phyloP scores from a whole-genome alignment of 2,329 filamentous ascomycete genomes.

The Gyromitra esculenta region DNA sequence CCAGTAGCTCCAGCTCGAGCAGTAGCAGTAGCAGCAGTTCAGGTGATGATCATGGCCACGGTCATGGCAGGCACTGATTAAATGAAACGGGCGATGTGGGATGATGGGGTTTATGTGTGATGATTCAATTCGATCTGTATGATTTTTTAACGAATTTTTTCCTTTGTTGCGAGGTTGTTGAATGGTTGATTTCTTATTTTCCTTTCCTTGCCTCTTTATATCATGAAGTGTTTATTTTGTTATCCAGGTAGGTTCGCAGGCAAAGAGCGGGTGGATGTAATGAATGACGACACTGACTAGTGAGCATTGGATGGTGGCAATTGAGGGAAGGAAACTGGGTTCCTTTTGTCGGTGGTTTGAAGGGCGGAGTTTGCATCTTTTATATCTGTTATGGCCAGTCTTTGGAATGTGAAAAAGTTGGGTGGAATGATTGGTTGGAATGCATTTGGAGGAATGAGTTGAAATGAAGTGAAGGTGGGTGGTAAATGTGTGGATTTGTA shows the following conservation, averaged over 20 bases:
- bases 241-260: conserved; percentile 23
- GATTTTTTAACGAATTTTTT: conserved; percentile 49
- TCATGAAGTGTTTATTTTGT: conserved; percentile 33
- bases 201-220: conserved; percentile 24
- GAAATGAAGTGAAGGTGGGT: background rate
- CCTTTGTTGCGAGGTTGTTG: conserved; percentile 26
- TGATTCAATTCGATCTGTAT: conserved; percentile 50
- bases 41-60: conserved; percentile 23
- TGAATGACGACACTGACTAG: conserved; percentile 35
- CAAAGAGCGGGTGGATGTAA: conserved; percentile 44
- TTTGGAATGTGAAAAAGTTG: conserved; percentile 41
- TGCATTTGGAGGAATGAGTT: conserved; percentile 19
- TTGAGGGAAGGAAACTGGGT: conserved; percentile 4
- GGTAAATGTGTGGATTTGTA: conserved; percentile 43
- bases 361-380: conserved; percentile 44
- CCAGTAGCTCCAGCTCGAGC: conserved; percentile 47
- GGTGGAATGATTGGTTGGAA: conserved; percentile 27
- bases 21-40: conserved; percentile 45
- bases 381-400: conserved; percentile 14
- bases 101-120: conserved; percentile 32
- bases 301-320: background rate
- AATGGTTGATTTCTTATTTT: conserved; percentile 18
- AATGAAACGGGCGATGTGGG: conserved; percentile 5
- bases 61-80: conserved; percentile 25
- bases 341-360: conserved; percentile 36